Conservation (phyloP, 116 monocot species). For the Papilionanthe hybrid region DNA sequence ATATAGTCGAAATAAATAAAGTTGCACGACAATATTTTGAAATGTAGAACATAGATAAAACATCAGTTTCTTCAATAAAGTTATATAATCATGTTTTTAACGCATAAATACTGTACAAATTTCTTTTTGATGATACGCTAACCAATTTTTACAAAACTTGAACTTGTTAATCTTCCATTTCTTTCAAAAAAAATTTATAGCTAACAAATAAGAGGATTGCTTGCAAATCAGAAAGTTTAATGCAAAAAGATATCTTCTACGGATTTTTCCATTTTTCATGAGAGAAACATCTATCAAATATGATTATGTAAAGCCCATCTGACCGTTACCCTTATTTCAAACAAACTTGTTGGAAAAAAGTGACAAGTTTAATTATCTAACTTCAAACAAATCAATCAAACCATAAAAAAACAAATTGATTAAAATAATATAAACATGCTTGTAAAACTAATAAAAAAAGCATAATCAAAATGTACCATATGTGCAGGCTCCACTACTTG, state of each 20-base stretch:
- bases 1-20: neutral
- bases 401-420: neutral
- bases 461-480: constrained; percentile 11
- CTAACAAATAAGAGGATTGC: neutral
- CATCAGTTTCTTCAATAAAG: too few species aligned
- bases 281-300: neutral
- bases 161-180: neutral
- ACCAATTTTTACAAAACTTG: neutral
- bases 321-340: neutral
- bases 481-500: constrained; percentile 24
- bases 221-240: neutral
- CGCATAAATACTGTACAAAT: neutral
- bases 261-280: neutral
- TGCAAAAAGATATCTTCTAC: too few species aligned
- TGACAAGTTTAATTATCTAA: neutral
- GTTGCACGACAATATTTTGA: too few species aligned
- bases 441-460: neutral
- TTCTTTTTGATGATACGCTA: neutral
- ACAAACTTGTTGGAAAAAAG: neutral
- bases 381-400: neutral
- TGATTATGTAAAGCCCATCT: neutral
- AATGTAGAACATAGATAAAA: too few species aligned
- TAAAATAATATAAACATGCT: neutral
- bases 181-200: neutral
- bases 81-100: neutral